Base-by-base conservation (phyloP, 179 eudicot genomes). In the Heliamphora pulchella region DNA sequence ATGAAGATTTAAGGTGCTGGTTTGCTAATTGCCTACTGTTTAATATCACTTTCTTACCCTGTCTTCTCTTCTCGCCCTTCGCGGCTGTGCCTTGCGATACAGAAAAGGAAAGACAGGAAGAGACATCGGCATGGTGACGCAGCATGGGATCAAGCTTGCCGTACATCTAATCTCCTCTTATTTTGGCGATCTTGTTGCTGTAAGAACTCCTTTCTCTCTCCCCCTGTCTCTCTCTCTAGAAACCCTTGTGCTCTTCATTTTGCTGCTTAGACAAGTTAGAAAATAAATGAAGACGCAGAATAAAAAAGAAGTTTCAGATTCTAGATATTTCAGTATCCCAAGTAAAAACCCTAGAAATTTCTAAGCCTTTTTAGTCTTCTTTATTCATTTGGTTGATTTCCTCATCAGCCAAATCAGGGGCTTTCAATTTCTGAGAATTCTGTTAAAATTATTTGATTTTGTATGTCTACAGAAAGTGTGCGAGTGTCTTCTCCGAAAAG, bases 401-500 rank as follows among this genome's bases (percentile, higher is more conserved):
- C 41, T 54, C 44, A 5, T n/a, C 48, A 53, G 11, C 9, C 62
- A 74, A 58, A 10, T n/a, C 48, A 69, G 22, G 3, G 15, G 48
- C 8, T 78, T 4, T 5, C 11, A 10, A 31, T 53, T 18, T 62
- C 8, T 85, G 5, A 0, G 14, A n/a, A 78, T 14, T 43, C 17
- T 62, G 10, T 8, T 3, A 3, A 39, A 61, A 5, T 7, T 65
- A 2, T 46, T 46, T 41, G 13, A 47, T 8, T 71, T 61, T 79
- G 2, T 55, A 20, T 73, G 75, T 39, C 11, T 78, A 71, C 92
- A 96, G 99, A 91, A 92, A 91, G 97, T 96, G 22, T 88, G 96
- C 61, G 97, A 92, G 71, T 94, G 98, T 83, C 89, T 96, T 69
- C 88, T 96, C 2, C 82, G 92, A 69, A 89, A 87, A 87, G 99